phyloP scores from a whole-genome alignment of 208 protist genomes.

The Trypanosoma conorhini region DNA sequence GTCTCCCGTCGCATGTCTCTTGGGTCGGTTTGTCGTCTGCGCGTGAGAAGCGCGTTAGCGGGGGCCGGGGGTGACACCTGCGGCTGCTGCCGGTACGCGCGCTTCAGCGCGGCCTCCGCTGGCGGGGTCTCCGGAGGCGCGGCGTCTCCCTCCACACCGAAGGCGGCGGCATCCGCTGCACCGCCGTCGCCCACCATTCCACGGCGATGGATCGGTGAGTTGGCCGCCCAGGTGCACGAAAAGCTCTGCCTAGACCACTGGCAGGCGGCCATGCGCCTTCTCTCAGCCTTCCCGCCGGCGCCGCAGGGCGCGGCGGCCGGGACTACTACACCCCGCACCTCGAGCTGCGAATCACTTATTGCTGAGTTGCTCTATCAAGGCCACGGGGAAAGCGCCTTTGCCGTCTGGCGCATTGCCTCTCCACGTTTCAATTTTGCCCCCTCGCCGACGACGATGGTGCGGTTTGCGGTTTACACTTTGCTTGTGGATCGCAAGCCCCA shows the following conservation, averaged over 20 bases:
- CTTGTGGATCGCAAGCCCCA: constrained; percentile 40
- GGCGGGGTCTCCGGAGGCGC: too few relatives aligned
- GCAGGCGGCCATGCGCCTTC: constrained; percentile 18
- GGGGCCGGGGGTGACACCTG: background rate
- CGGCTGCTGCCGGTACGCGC: constrained; percentile 6
- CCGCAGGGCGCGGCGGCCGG: background rate
- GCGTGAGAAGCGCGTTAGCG: background rate
- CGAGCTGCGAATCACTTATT: constrained; percentile 24
- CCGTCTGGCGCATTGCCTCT: constrained; percentile 29
- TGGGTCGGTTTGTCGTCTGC: background rate
- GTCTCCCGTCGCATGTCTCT: constrained; percentile 6
- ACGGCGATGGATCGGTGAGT: background rate
- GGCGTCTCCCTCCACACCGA: background rate
- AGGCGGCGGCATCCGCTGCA: background rate
- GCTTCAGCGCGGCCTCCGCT: background rate
- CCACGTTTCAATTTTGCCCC: constrained; percentile 15
- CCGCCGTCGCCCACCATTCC: background rate
- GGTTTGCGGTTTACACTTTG: constrained; percentile 44
- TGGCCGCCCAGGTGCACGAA: background rate
- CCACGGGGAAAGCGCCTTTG: constrained; percentile 29
- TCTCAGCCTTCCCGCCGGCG: background rate
- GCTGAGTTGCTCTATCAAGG: constrained; percentile 31
- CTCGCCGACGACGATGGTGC: constrained; percentile 26
- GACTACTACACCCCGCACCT: background rate
- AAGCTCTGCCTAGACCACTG: constrained; percentile 7